A percentile compares a stretch with the other conserved stretches of the same genome.
phyloP scores from a whole-genome alignment of 2,329 filamentous ascomycete genomes.

The Acrocalymma vagum region DNA sequence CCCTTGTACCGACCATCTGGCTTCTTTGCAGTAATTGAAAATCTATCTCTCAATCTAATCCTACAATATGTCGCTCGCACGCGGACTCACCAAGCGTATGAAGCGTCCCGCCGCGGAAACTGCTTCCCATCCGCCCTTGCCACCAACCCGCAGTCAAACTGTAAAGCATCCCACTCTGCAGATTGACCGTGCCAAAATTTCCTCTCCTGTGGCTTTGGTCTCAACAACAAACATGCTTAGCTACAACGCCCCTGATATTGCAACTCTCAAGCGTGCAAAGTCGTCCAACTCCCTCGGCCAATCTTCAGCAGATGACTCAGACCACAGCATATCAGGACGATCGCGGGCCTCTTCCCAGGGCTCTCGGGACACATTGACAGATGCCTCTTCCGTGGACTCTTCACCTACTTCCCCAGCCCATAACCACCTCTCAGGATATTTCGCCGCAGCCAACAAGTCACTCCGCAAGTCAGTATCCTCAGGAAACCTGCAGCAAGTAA shows the following conservation, averaged over 20 bases:
- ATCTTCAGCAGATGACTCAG: constrained; percentile 77
- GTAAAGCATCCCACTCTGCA: constrained; percentile 56
- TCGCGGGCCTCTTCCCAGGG: constrained; percentile 59
- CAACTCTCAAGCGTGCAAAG: constrained; percentile 46
- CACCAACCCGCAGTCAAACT: constrained; percentile 52
- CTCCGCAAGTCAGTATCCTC: constrained; percentile 52
- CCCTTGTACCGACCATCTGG: constrained; percentile 33
- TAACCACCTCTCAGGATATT: constrained; percentile 66
- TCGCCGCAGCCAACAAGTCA: constrained; percentile 60
- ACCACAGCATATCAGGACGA: constrained; percentile 61
- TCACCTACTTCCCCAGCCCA: constrained; percentile 60
- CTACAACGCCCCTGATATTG: constrained; percentile 90
- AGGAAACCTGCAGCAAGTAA: constrained; percentile 36
- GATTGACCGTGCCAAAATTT: constrained; percentile 77
- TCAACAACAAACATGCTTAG: constrained; percentile 97
- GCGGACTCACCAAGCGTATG: constrained; percentile 75
- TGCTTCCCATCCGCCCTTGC: constrained; percentile 30
- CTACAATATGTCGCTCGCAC: constrained; percentile 66
- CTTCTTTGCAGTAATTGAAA: constrained; percentile 34
- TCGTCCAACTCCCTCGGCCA: constrained; percentile 64
- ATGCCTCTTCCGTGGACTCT: constrained; percentile 63
- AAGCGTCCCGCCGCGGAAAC: constrained; percentile 62
- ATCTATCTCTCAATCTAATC: constrained; percentile 41
- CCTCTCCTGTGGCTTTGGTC: constrained; percentile 82
- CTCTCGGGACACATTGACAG: constrained; percentile 74